These are phyloP conservation scores for Populus hybrid DNA, from an alignment of 441 rosid species.

Conservation along the genomic window DNA sequence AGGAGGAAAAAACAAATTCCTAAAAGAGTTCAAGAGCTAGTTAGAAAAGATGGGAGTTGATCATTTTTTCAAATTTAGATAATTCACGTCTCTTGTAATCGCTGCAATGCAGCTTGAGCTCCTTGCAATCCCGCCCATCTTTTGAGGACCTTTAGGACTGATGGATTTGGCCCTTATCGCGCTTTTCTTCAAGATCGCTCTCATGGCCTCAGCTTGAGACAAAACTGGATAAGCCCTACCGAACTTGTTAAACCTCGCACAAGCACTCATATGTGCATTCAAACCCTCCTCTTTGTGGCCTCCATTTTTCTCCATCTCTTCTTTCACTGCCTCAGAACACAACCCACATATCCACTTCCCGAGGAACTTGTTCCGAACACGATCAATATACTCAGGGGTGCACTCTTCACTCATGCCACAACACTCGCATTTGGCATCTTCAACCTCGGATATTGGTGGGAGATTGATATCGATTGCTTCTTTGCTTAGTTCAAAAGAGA, in stretches of 20 bases:
- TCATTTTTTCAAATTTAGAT: conserved; percentile 28
- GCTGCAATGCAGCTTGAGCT: conserved; percentile 93
- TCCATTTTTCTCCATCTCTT: conserved; percentile 66
- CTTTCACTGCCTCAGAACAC: conserved; percentile 91
- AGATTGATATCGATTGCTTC: conserved; percentile 32
- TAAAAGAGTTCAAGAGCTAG: not conserved
- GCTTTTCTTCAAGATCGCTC: conserved; percentile 65
- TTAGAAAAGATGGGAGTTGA: not conserved
- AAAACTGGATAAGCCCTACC: conserved; percentile 76
- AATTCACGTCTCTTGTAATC: conserved; percentile 51
- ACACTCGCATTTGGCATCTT: conserved; percentile 84
- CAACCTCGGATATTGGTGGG: conserved; percentile 70
- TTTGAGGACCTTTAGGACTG: conserved; percentile 43
- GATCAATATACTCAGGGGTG: conserved; percentile 74
- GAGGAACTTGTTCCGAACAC: conserved; percentile 52
- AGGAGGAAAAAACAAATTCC: not conserved
- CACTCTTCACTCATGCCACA: conserved; percentile 96
- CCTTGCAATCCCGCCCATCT: conserved; percentile 58
- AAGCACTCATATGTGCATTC: conserved; percentile 65
- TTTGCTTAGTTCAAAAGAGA: conserved; percentile 49
- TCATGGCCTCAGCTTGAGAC: conserved; percentile 91
- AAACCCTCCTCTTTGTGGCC: conserved; percentile 62
- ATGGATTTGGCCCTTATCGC: conserved; percentile 46
- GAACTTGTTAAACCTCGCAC: conserved; percentile 73
- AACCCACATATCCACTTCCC: conserved; percentile 95